Percentiles rank a stretch among this genome's conserved stretches.
phyloP scores from a whole-genome alignment of 495 filamentous ascomycete genomes.

The Poronia punctata region DNA sequence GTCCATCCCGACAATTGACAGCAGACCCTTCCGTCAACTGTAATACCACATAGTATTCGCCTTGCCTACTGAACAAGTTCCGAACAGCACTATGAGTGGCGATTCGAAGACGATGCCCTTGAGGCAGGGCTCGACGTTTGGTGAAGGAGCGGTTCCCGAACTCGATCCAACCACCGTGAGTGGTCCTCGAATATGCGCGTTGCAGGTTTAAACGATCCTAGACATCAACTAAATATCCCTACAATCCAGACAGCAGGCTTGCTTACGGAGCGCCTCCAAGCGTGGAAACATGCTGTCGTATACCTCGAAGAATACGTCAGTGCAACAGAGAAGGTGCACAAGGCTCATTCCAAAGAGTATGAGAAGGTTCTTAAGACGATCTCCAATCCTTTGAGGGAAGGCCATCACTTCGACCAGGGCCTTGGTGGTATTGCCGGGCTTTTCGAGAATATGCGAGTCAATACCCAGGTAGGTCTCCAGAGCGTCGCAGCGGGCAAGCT shows the following conservation, averaged over 20 bases:
- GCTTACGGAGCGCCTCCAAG: constrained; percentile 75
- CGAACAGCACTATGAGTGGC: constrained; percentile 21
- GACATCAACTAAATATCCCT: constrained; percentile 6
- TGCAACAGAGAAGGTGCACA: constrained; percentile 76
- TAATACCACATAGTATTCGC: background rate
- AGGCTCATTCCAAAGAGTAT: constrained; percentile 83
- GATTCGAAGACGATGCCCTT: constrained; percentile 43
- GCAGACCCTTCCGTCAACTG: no score
- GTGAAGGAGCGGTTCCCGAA: constrained; percentile 61
- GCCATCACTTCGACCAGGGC: constrained; percentile 83
- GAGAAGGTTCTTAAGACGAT: constrained; percentile 93
- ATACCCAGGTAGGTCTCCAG: constrained; percentile 76
- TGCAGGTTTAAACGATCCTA: no score
- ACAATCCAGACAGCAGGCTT: constrained; percentile 60
- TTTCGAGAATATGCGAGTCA: constrained; percentile 88
- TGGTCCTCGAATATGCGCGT: constrained; percentile 12
- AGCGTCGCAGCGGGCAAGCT: no score
- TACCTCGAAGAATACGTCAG: constrained; percentile 86
- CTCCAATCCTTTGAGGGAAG: constrained; percentile 75
- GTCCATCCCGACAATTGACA: no score
- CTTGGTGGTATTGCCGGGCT: constrained; percentile 77
- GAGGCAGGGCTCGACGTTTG: constrained; percentile 48
- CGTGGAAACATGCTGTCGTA: constrained; percentile 90
- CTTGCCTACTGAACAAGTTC: no score
- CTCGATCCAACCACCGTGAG: constrained; percentile 71